phyloP scores from a whole-genome alignment of 2,329 filamentous ascomycete species.

The Neurospora sp. region DNA sequence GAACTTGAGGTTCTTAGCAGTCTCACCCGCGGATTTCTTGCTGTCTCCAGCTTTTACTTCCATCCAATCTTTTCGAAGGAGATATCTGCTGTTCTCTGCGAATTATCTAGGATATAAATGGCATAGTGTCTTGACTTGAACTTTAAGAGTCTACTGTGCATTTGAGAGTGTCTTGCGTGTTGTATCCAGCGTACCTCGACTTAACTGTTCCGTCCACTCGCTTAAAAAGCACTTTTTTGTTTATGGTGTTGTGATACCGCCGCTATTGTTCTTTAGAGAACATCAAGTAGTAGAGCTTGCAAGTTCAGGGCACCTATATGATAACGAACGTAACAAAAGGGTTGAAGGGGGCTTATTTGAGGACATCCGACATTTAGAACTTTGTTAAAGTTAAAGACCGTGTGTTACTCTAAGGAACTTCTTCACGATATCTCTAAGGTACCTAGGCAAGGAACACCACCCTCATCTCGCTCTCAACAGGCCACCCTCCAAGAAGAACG shows the following conservation, averaged over 20 bases:
- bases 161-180: neutral
- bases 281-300: neutral
- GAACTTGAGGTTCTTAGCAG: neutral
- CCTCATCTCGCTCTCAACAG: no score
- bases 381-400: neutral
- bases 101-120: neutral
- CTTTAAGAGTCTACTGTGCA: neutral
- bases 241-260: neutral
- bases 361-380: neutral
- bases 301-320: neutral
- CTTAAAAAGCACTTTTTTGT: rapidly evolving
- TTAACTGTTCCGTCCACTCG: neutral
- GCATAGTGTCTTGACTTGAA: neutral
- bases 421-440: no score
- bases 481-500: no score
- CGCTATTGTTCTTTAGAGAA: neutral
- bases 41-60: neutral
- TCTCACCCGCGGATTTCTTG: neutral
- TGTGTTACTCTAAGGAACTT: neutral
- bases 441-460: no score
- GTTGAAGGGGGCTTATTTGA: neutral
- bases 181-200: neutral
- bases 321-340: neutral
- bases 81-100: neutral
- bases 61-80: neutral